Evolutionary conservation across 116 monocot species (phyloP), one percentile per base, ranked within the genome.

Genomic region (Phalaenopsis hybrid): DNA sequence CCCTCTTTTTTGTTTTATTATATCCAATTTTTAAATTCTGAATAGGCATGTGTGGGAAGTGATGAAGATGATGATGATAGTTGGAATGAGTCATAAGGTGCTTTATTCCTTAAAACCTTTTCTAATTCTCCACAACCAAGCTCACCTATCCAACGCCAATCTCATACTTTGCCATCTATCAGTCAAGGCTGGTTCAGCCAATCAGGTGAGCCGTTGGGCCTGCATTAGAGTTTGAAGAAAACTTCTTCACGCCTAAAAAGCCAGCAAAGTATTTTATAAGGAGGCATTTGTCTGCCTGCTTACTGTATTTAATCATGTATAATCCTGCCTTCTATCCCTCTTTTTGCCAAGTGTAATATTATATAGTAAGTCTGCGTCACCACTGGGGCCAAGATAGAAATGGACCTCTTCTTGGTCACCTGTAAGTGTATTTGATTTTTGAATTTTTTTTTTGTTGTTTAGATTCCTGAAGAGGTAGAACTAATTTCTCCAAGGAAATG

Each of bases 31-130:
- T 49, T 77, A 31, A 41, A 50, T 23, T 43, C 43, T 78, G 21
- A 10, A 74, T 82, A 94, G 94, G 94, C 92, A 81, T 89, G 74
- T 79, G 90, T 75, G 57, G 92, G 90, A 76, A 94, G 94, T 78
- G 92, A 90, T 48, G 94, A 94, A 74, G 89, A 93, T 13, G 88
- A 89, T 37, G 94, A 86, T 57, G 83, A 82, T 79, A 79, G 59
- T 79, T 90, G 92, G 94, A 92, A 88, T 75, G 91, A 94, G 82
- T 93, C 86, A 51, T 89, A 61, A 86, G 57, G 12, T 28, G 11
- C 44, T 51, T 57, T 5, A 67, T 69, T 70, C 12, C 20, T 45
- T 44, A 50, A 28, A 82, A 65, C 52, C 51, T 41, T 33, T 25
- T 55, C 8, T 1, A 81, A 44, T 20, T 52, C 23, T 51, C 77